Conservation (phyloP, 202 grass and related monocot species). For the Zoysia matrella region DNA sequence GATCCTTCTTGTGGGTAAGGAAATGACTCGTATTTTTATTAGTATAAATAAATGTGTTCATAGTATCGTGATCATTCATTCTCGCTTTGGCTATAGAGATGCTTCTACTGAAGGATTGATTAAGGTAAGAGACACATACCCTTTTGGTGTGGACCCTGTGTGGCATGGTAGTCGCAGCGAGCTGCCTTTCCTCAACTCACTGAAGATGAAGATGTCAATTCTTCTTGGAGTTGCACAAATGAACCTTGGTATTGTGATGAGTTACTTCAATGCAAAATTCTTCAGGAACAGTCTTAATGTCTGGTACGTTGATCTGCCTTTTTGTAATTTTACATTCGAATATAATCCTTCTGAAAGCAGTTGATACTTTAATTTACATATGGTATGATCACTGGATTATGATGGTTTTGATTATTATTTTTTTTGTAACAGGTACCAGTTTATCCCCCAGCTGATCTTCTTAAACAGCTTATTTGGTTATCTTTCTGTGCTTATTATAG, state of each 20-base stretch:
- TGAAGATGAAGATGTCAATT: slow-evolving; percentile 99
- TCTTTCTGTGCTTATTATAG: slow-evolving; percentile 80
- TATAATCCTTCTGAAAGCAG: neutral
- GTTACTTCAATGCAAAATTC: slow-evolving; percentile 95
- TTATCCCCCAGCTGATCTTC: slow-evolving; percentile 96
- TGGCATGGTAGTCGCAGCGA: slow-evolving; percentile 89
- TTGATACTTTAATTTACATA: slow-evolving; percentile 6
- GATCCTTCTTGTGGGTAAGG: slow-evolving; percentile 87
- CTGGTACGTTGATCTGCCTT: slow-evolving; percentile 56
- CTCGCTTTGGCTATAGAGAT: slow-evolving; percentile 55
- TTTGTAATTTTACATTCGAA: slow-evolving; percentile 31
- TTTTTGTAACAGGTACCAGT: slow-evolving; percentile 71
- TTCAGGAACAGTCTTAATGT: slow-evolving; percentile 77
- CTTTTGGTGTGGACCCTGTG: slow-evolving; percentile 90
- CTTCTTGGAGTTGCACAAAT: slow-evolving; percentile 96
- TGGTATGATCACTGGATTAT: slow-evolving; percentile 26
- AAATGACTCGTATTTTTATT: neutral
- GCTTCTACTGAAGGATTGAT: slow-evolving; percentile 65
- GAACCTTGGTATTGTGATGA: slow-evolving; percentile 91
- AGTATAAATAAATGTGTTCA: neutral
- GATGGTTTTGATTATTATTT: slow-evolving; percentile 8
- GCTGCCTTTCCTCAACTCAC: slow-evolving; percentile 88
- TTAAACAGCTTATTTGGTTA: slow-evolving; percentile 96
- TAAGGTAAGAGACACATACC: slow-evolving; percentile 74
- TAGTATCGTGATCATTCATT: slow-evolving; percentile 33